Percentiles rank a stretch among this genome's conserved stretches.
Evolutionary conservation across 2,329 filamentous ascomycete genomes (phyloP).

Genomic region (Rosellinia necatrix): DNA sequence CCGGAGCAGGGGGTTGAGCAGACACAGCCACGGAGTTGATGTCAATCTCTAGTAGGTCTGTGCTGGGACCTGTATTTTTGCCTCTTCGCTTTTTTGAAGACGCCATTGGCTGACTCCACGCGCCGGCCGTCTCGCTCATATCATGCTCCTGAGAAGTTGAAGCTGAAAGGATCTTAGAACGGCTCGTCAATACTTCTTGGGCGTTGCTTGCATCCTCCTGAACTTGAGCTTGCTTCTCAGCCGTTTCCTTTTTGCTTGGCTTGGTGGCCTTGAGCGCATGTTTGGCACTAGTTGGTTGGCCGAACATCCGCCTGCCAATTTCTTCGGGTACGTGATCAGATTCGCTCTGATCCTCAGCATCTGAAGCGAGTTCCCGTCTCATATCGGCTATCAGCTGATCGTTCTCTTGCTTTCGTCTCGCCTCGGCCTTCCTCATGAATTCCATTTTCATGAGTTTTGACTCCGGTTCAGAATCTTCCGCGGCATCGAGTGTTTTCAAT

Average conservation of each 20-base stretch:
- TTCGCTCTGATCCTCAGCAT: constrained; percentile 54
- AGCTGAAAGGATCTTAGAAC: constrained; percentile 33
- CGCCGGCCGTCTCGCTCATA: constrained; percentile 34
- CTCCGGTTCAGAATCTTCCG: constrained; percentile 57
- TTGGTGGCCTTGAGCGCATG: constrained; percentile 21
- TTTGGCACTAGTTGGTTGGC: constrained; percentile 49
- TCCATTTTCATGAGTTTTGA: constrained; percentile 81
- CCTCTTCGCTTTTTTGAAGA: constrained; percentile 35
- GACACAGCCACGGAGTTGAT: constrained; percentile 35
- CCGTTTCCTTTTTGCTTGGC: constrained; percentile 43
- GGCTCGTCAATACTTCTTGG: constrained; percentile 31
- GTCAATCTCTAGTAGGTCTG: constrained; percentile 38
- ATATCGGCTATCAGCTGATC: constrained; percentile 75
- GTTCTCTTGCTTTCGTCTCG: constrained; percentile 75
- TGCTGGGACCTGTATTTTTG: constrained; percentile 32
- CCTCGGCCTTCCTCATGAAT: constrained; percentile 93
- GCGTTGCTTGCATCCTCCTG: constrained; percentile 46
- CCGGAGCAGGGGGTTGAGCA: constrained; percentile 30
- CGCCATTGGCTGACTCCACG: constrained; percentile 37
- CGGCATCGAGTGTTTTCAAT: constrained; percentile 51
- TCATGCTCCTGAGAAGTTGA: constrained; percentile 18
- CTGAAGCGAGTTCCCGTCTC: constrained; percentile 71
- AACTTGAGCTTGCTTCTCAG: constrained; percentile 44
- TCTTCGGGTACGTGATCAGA: constrained; percentile 58
- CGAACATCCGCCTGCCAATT: constrained; percentile 73